Evolutionary conservation across 2,329 filamentous ascomycete species (phyloP), one percentile per base, ranked within the genome.

Genomic region (Harringtonia aguacate): DNA sequence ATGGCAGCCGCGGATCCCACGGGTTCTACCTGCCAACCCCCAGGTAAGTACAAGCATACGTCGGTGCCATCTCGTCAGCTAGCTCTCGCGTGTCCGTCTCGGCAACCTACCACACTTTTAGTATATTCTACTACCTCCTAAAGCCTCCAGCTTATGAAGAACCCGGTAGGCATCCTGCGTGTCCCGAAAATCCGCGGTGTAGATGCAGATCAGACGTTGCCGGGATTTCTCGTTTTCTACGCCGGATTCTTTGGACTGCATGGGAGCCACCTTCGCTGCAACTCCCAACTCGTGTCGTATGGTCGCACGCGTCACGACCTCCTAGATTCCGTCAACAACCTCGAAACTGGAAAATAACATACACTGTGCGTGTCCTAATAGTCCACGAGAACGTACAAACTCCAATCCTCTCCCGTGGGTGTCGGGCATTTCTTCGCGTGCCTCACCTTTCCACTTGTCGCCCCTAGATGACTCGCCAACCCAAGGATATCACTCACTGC

Each of bases 101-200:
- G 15, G 2, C 21, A 15, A 75, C 59, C 68, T 58, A 72, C 83
- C 81, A 53, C 74, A 75, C 56, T 94, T 94, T 65, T 94, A 94
- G 58, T 86, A 90, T 40, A 92, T 79, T 1, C 68, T 63, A 37
- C 63, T 66, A 4, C 60, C 60, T 8, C 72, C 77, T 46, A 88
- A 64, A 44, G 78, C 67, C 41, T 72, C 70, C 48, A 94, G 60
- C 50, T 67, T 72, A 46, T 67, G 56, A 33, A 90, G 63, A 4
- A 94, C 83, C 36, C 83, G 71, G 24, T 68, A 70, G 7, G 94
- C 73, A 56, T 94, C 86, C 4, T 70, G 64, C 41, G 64, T 69
- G 56, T 94, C 79, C 24, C 66, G 66, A 56, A 88, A 92, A 58
- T 94, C 78, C 35, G 68, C 65, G 6, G 86, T 94, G 59, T 94